Base-by-base conservation (phyloP, 2,329 filamentous ascomycete species). In the Trematosphaeria pertusa region DNA sequence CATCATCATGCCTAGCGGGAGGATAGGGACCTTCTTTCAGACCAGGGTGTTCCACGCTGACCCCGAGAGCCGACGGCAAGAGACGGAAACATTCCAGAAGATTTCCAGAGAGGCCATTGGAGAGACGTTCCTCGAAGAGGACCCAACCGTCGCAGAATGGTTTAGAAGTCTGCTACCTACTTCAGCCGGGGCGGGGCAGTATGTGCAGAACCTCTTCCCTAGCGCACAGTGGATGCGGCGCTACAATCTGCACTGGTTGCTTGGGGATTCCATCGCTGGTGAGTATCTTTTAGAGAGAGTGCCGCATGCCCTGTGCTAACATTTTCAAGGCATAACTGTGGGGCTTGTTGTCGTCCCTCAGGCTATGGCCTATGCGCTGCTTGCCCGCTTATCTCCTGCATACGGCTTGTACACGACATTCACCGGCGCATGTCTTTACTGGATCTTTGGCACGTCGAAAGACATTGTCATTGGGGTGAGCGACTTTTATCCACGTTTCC, bases 361-460 rank as follows among this genome's bases (percentile, higher is more conserved):
- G 68, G 87, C 89, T 56, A 97, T 97, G 92, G 91, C 92, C 1
- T 97, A 97, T 73, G 91, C 92, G 19, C 80, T 86, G 53, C 81
- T 97, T 18, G 92, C 92, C 38, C 82, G 86, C 43, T 79, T 97
- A 18, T 79, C 83, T 0, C 83, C 87, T 3, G 81, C 97, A 63
- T 97, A 87, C 64, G 93, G 93, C 42, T 81, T 97, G 1, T 95
- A 95, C 73, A 93, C 93, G 0, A 96, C 92, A 0, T 97, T 97
- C 69, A 94, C 96, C 81, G 93, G 93, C 39, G 91, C 96, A 3
- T 71, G 96, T 52, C 80, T 96, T 48, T 97, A 97, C 73, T 97
- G 92, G 92, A 88, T 97, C 68, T 97, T 97, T 67, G 93, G 92
- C 10, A 97, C 93, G 0, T 97, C 92, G 2, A 97, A 97, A 70